A percentile compares a stretch with the other conserved stretches of the same genome.
Conservation (phyloP, 495 filamentous ascomycete species). For the Penicillium pulvis region DNA sequence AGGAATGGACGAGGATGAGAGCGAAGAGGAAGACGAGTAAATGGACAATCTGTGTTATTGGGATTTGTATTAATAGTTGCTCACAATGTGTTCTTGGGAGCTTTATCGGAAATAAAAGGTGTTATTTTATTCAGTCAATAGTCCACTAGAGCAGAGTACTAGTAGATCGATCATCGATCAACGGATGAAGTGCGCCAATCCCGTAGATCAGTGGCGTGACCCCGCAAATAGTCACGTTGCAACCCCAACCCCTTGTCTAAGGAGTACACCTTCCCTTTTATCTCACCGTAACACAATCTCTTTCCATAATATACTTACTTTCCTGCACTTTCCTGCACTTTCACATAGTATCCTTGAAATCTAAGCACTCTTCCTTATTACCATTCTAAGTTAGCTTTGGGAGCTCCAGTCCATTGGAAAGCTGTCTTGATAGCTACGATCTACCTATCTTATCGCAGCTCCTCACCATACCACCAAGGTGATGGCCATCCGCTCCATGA, state of each 20-base stretch:
- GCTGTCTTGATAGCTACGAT: conserved; percentile 1
- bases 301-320: background rate
- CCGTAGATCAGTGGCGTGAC: conserved; percentile 9
- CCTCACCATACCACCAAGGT: conserved; percentile 2
- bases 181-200: background rate
- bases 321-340: background rate
- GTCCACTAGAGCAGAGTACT: background rate
- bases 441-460: conserved; percentile 13
- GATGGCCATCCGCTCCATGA: conserved; percentile 69
- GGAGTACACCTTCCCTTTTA: conserved; percentile 1
- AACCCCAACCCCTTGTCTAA: background rate
- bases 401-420: background rate
- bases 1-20: conserved; percentile 93
- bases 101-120: conserved; percentile 4
- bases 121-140: background rate
- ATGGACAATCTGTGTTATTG: conserved; percentile 12
- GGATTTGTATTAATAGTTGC: conserved; percentile 8
- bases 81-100: background rate
- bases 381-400: background rate
- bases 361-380: too few species aligned
- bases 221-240: conserved; percentile 26
- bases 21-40: conserved; percentile 71
- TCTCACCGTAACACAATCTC: background rate
- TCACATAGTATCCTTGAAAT: background rate
- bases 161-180: background rate